These are phyloP conservation scores for Harrya chromipes DNA, from an alignment of 768 basidiomycete genomes.

Conservation along the genomic window DNA sequence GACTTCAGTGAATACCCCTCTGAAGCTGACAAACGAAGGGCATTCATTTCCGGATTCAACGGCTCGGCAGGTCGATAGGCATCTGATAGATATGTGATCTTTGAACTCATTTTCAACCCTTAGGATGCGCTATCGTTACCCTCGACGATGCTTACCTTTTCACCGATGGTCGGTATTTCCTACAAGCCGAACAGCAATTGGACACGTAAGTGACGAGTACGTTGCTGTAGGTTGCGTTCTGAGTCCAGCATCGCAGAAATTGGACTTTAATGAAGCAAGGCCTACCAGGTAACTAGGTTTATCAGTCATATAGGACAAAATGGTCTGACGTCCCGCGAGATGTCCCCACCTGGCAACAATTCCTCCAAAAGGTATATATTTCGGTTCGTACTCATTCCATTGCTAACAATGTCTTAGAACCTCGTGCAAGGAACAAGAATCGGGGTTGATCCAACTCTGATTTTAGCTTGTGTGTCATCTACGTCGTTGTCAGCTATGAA, in stretches of 20 bases:
- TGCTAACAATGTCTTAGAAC: slow-evolving; percentile 39
- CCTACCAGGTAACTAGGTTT: slow-evolving; percentile 52
- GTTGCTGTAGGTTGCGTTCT: background rate
- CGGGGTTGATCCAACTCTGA: slow-evolving; percentile 79
- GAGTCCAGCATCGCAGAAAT: slow-evolving; percentile 45
- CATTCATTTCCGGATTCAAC: slow-evolving; percentile 89
- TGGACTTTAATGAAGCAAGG: slow-evolving; percentile 96
- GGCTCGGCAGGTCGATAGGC: slow-evolving; percentile 77
- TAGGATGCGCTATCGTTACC: slow-evolving; percentile 78
- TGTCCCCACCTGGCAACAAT: slow-evolving; percentile 90
- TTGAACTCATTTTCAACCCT: slow-evolving; percentile 3
- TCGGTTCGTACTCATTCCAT: background rate
- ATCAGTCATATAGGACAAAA: slow-evolving; percentile 2
- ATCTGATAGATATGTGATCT: background rate
- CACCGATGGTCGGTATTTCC: slow-evolving; percentile 94
- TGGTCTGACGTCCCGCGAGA: slow-evolving; percentile 41
- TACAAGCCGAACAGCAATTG: slow-evolving; percentile 89
- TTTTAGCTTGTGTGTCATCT: slow-evolving; percentile 53
- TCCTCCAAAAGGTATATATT: slow-evolving; percentile 59
- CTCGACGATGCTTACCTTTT: slow-evolving; percentile 73
- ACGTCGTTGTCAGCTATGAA: slow-evolving; percentile 10
- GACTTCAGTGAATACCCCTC: slow-evolving; percentile 91
- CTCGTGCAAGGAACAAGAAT: slow-evolving; percentile 60
- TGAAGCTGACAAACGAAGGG: slow-evolving; percentile 77
- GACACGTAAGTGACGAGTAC: slow-evolving; percentile 53